Base-by-base conservation (phyloP, 169 alveolate species). In the Plasmodium inui region DNA sequence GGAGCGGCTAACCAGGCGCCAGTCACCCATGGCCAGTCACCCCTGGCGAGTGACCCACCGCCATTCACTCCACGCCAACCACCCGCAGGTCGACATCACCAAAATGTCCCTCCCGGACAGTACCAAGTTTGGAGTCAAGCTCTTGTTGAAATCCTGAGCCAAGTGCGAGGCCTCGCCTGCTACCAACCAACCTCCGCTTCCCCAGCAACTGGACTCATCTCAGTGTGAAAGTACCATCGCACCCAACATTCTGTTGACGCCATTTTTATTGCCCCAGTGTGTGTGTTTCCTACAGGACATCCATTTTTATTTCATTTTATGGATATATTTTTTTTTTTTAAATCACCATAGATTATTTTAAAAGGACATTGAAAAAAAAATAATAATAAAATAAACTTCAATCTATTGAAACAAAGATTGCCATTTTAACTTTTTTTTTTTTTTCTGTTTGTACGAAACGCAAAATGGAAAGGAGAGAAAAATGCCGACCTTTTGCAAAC, bases 101-200 rank as follows among this genome's bases (percentile, higher is more conserved):
- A 84, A 84, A 73, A 84, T 84, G 84, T 72, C 93, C 46, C 74
- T 84, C 28, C 93, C 93, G 50, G 93, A 84, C 30, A 84, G 67
- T 50, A 72, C 84, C 17, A 84, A 84, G 55, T 84, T 84, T 84
- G 93, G 93, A 72, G 76, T 84, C 32, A 84, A 84, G 61, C 41
- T 84, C 37, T 46, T 46, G 41, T 84, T 84, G 26, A 84, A 84
- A 50, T 84, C 93, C n/a, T 84, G 19, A 84, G 26, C 9, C 74
- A 61, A 19, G 26, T 61, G 26, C 71, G 30, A 19, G 14, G 26
- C 74, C 9, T 19, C 32, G 1, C 12, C 2, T 19, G 17, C 2
- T 61, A 61, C 74, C n/a, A 9, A 44, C n/a, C n/a, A n/a, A n/a
- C n/a, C n/a, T n/a, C n/a, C n/a, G n/a, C n/a, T n/a, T n/a, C n/a